Conservation (phyloP, 768 basidiomycete genomes). For the Suillus subalutaceus region DNA sequence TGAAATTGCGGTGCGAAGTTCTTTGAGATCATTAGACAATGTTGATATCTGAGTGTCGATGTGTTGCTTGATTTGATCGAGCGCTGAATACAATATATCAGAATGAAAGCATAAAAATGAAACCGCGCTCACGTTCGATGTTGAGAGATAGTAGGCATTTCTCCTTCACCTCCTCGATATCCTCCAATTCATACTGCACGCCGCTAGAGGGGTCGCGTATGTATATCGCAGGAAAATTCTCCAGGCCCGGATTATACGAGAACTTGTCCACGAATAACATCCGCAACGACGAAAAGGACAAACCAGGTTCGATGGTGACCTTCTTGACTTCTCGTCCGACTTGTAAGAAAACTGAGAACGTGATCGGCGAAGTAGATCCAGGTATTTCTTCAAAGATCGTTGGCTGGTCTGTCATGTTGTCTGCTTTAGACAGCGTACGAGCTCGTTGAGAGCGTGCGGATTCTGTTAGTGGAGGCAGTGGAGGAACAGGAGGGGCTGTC, state of each 20-base stretch:
- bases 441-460: slow-evolving; percentile 20
- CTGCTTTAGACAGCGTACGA: slow-evolving; percentile 11
- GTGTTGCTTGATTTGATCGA: slow-evolving; percentile 98
- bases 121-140: slow-evolving; percentile 83
- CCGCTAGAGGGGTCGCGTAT: slow-evolving; percentile 91
- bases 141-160: slow-evolving; percentile 89
- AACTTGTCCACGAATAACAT: slow-evolving; percentile 95
- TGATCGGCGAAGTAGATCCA: slow-evolving; percentile 18
- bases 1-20: slow-evolving; percentile 71
- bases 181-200: slow-evolving; percentile 94
- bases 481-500: slow-evolving; percentile 44
- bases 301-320: slow-evolving; percentile 65
- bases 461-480: slow-evolving; percentile 52
- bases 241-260: slow-evolving; percentile 89
- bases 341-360: slow-evolving; percentile 83
- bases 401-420: slow-evolving; percentile 14
- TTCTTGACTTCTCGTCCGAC: slow-evolving; percentile 92
- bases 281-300: slow-evolving; percentile 75
- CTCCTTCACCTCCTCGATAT: slow-evolving; percentile 89
- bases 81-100: slow-evolving; percentile 52
- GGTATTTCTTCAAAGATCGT: slow-evolving; percentile 23
- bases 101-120: slow-evolving; percentile 9
- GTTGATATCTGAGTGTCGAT: slow-evolving; percentile 89
- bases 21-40: slow-evolving; percentile 88
- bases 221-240: slow-evolving; percentile 95